These are phyloP conservation scores for Lepidopterella palustris DNA, from an alignment of 495 filamentous ascomycete genomes.

Conservation along the genomic window DNA sequence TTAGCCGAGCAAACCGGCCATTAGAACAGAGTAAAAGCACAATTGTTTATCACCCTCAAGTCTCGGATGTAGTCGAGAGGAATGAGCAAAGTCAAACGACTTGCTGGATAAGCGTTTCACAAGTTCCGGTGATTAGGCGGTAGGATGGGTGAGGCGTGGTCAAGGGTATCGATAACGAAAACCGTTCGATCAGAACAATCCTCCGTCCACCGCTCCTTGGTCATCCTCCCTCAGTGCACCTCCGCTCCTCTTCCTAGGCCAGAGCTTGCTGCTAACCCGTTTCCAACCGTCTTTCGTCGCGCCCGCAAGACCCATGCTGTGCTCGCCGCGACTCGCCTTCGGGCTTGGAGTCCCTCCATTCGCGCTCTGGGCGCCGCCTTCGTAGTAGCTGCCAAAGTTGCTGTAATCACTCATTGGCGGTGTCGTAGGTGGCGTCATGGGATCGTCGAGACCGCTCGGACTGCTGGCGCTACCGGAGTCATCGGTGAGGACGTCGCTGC, in stretches of 20 bases:
- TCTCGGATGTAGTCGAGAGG: too few relatives aligned
- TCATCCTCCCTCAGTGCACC: slow-evolving; percentile 25
- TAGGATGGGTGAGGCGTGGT: neutral
- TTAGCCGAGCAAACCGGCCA: too few relatives aligned
- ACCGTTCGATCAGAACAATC: slow-evolving; percentile 27
- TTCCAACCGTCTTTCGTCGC: slow-evolving; percentile 28
- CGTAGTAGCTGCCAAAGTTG: slow-evolving; percentile 23
- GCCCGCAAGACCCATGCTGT: slow-evolving; percentile 14
- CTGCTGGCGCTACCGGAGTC: slow-evolving; percentile 33
- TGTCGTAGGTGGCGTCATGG: slow-evolving; percentile 37
- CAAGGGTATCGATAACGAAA: neutral
- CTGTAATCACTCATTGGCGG: slow-evolving; percentile 33
- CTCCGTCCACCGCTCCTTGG: slow-evolving; percentile 24
- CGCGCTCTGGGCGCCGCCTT: slow-evolving; percentile 4
- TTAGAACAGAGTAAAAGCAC: too few relatives aligned
- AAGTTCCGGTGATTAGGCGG: neutral
- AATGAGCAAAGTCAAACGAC: too few relatives aligned
- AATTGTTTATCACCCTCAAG: too few relatives aligned
- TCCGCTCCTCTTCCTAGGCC: slow-evolving; percentile 25
- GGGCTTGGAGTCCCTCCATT: slow-evolving; percentile 27
- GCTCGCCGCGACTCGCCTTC: slow-evolving; percentile 22
- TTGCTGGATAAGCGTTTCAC: too few relatives aligned
- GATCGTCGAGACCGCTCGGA: slow-evolving; percentile 26
- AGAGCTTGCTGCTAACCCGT: slow-evolving; percentile 27
- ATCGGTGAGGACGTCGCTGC: slow-evolving; percentile 31